phyloP scores from a whole-genome alignment of 108 stramenopile species.

The Nitzschia palea region DNA sequence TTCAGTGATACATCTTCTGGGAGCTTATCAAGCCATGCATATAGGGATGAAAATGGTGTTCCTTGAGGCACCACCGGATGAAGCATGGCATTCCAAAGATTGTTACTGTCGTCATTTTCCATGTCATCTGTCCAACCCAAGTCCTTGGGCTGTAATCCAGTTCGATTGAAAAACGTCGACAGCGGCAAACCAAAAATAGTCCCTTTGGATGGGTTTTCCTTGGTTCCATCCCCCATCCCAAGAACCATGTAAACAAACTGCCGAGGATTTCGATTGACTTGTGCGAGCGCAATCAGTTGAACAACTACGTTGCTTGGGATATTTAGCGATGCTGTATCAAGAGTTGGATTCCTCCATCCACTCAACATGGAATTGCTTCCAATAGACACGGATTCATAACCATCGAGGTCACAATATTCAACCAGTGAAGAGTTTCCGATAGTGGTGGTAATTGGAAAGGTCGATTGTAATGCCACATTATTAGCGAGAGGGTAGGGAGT shows the following conservation, averaged over 20 bases:
- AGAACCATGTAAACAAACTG: slow-evolving; percentile 57
- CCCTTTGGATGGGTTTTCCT: slow-evolving; percentile 22
- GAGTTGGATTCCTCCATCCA: slow-evolving; percentile 38
- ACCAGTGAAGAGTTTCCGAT: slow-evolving; percentile 25
- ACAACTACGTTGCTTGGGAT: slow-evolving; percentile 51
- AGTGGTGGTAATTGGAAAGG: slow-evolving; percentile 8
- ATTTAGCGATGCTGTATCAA: not conserved
- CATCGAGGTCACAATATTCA: slow-evolving; percentile 34
- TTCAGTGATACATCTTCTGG: slow-evolving; percentile 11
- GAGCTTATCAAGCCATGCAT: slow-evolving; percentile 31
- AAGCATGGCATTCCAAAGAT: slow-evolving; percentile 72
- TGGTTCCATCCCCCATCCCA: slow-evolving; percentile 66
- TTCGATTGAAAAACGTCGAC: slow-evolving; percentile 36
- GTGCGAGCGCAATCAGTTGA: slow-evolving; percentile 47
- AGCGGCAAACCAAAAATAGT: slow-evolving; percentile 56
- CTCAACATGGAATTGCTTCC: slow-evolving; percentile 50
- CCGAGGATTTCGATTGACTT: not conserved
- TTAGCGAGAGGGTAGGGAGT: not conserved
- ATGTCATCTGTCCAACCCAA: slow-evolving; percentile 46
- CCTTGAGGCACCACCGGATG: slow-evolving; percentile 46
- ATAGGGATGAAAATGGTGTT: slow-evolving; percentile 49
- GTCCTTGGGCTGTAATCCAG: slow-evolving; percentile 36
- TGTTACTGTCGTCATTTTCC: slow-evolving; percentile 22
- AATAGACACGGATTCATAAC: slow-evolving; percentile 14
- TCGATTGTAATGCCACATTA: slow-evolving; percentile 15